Conservation (phyloP, 768 basidiomycete species). For the Lactarius hengduanensis region DNA sequence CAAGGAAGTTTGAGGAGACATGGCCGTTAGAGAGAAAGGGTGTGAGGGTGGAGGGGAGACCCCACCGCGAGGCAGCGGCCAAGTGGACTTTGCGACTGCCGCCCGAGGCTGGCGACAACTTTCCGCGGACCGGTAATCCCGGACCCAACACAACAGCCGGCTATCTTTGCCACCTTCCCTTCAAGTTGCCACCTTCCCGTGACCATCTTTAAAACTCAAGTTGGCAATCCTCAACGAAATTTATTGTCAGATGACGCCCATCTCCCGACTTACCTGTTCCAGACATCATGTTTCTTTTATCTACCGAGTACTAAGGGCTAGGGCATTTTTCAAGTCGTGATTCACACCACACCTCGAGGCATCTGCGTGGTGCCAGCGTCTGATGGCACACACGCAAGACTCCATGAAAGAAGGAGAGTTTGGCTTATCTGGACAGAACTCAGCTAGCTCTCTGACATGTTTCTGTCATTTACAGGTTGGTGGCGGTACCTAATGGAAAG, state of each 20-base stretch:
- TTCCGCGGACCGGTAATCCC: constrained; percentile 12
- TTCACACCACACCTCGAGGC: neutral
- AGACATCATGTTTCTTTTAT: neutral
- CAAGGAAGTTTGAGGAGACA: constrained; percentile 9
- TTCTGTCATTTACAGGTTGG: neutral
- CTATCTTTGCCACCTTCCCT: neutral
- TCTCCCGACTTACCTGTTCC: neutral
- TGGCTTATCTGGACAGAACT: neutral
- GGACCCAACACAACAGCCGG: neutral
- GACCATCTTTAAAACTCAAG: neutral
- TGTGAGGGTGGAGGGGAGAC: neutral
- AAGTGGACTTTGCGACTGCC: constrained; percentile 4
- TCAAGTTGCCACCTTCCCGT: neutral
- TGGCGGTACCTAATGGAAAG: neutral
- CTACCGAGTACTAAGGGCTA: neutral
- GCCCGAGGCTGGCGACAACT: neutral
- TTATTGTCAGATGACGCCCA: neutral
- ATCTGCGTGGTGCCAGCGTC: neutral
- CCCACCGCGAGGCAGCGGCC: constrained; percentile 21
- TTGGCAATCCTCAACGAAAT: neutral
- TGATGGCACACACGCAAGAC: neutral
- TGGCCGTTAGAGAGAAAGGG: constrained; percentile 12
- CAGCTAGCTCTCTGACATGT: neutral
- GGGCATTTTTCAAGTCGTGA: neutral
- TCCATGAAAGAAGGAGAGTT: constrained; percentile 1